Evolutionary conservation across 2,329 filamentous ascomycete species (phyloP).

Genomic region (Aureobasidium sp.): DNA sequence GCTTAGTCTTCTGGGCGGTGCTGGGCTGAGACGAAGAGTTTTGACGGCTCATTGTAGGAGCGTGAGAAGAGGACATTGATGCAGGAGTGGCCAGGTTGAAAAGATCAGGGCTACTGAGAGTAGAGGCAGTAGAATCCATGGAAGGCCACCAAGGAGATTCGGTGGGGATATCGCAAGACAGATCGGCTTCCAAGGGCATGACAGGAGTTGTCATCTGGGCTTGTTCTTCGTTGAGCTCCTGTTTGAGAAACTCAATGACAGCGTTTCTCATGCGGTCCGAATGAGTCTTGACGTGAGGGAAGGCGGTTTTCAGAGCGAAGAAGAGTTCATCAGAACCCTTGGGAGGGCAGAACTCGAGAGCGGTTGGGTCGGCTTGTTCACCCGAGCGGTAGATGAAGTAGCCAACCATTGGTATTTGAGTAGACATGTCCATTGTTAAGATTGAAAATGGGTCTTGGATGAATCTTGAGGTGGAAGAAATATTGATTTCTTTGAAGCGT

Average conservation of each 20-base stretch:
- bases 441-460: background rate
- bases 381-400: constrained; percentile 31
- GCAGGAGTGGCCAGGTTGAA: constrained; percentile 24
- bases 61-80: constrained; percentile 23
- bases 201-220: constrained; percentile 20
- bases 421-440: constrained; percentile 8
- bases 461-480: background rate
- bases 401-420: constrained; percentile 18
- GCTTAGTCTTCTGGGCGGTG: constrained; percentile 6
- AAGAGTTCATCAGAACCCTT: constrained; percentile 35
- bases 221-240: constrained; percentile 28
- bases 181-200: constrained; percentile 11
- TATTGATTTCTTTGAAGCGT: constrained; percentile 2
- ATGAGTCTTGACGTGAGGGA: constrained; percentile 29
- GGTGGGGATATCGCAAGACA: constrained; percentile 10
- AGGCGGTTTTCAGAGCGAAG: constrained; percentile 30
- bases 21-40: background rate
- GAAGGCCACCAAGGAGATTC: constrained; percentile 27
- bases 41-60: constrained; percentile 14
- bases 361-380: constrained; percentile 28
- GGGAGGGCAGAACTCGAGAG: constrained; percentile 30
- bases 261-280: constrained; percentile 34
- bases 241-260: constrained; percentile 31
- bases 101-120: constrained; percentile 27
- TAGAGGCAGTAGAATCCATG: constrained; percentile 25